Conservation (phyloP, 768 basidiomycete species). For the Russula sp. region DNA sequence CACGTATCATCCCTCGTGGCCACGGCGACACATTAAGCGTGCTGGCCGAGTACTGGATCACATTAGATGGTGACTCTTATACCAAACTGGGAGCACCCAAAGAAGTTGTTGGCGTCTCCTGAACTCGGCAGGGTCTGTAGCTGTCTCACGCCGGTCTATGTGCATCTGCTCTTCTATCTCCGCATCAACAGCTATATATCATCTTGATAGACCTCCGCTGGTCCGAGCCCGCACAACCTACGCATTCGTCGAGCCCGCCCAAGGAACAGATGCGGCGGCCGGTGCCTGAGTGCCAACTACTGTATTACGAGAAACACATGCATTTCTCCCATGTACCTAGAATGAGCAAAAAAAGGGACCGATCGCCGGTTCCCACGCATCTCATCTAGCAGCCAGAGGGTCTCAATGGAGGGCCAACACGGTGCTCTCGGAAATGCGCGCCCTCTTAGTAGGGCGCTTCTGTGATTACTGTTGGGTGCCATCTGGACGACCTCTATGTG, state of each 20-base stretch:
- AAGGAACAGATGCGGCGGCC: not conserved
- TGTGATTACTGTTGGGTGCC: not conserved
- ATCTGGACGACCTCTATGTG: not conserved
- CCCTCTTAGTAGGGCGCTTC: not conserved
- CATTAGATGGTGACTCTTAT: not conserved
- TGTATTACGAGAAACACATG: not conserved
- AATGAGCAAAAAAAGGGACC: not conserved
- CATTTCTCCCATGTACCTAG: not conserved
- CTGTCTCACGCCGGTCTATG: not conserved
- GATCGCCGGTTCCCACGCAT: not conserved
- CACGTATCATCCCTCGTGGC: not conserved
- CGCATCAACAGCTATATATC: not conserved
- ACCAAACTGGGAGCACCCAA: not conserved
- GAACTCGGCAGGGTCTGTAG: not conserved
- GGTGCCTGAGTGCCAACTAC: not conserved
- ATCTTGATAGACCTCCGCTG: not conserved
- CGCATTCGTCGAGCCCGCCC: not conserved
- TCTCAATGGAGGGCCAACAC: not conserved
- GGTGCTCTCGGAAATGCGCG: not conserved
- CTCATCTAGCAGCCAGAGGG: not conserved
- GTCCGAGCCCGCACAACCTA: not conserved
- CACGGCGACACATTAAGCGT: not conserved
- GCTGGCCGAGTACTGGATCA: not conserved
- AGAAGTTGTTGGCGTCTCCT: not conserved
- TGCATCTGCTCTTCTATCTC: not conserved